phyloP scores from a whole-genome alignment of 1,139 yeast species.

The Pichia sp. region DNA sequence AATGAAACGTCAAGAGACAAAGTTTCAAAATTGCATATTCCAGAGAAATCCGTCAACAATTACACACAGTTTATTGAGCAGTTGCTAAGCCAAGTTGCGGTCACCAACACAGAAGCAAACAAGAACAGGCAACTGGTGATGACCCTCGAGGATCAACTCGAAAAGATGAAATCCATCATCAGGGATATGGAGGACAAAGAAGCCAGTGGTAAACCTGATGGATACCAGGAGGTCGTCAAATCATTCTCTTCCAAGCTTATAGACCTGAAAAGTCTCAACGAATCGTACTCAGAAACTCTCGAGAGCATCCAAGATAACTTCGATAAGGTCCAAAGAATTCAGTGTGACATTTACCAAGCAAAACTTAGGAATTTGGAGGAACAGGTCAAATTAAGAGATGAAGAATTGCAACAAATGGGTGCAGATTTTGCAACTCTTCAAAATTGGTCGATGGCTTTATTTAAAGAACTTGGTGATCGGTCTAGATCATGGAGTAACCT shows the following conservation, averaged over 20 bases:
- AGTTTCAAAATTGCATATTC: neutral
- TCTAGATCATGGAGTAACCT: conserved; percentile 6
- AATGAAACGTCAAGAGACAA: neutral
- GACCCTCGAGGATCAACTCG: neutral
- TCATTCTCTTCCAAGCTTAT: too few relatives aligned
- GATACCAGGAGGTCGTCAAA: too few relatives aligned
- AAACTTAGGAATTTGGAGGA: conserved; percentile 1
- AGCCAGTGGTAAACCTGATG: too few relatives aligned
- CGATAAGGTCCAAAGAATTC: conserved; percentile 8
- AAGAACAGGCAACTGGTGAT: neutral
- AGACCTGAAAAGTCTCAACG: too few relatives aligned
- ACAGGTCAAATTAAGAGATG: neutral
- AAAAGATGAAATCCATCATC: neutral
- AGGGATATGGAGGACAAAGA: too few relatives aligned
- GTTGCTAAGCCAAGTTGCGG: neutral
- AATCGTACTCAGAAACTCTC: too few relatives aligned
- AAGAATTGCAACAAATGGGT: conserved; percentile 3
- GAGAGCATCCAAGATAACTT: neutral
- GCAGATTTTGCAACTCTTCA: conserved; percentile 6
- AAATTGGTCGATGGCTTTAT: conserved; percentile 9
- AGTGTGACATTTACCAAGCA: conserved; percentile 6
- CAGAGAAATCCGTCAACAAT: neutral
- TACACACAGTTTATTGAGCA: neutral
- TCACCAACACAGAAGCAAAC: neutral
- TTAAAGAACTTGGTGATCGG: conserved; percentile 9